These are phyloP conservation scores for Solanum rostratum DNA, from an alignment of 257 asterid genomes.

Conservation along the genomic window DNA sequence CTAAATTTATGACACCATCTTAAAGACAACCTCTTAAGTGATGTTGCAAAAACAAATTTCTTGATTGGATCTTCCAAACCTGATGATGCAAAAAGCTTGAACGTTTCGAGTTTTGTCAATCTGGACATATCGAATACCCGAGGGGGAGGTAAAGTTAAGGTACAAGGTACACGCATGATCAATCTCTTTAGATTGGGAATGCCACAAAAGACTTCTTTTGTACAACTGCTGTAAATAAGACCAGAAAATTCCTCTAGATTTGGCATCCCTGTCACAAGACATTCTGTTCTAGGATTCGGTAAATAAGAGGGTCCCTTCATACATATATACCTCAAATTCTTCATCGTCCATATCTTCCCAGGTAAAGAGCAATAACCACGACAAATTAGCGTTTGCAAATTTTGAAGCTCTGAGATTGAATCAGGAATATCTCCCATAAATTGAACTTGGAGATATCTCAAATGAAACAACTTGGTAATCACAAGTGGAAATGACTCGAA, in stretches of 20 bases:
- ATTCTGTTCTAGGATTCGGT: neutral
- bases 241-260: neutral
- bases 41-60: neutral
- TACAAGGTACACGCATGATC: neutral
- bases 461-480: neutral
- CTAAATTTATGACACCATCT: rapidly evolving
- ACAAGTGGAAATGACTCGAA: neutral
- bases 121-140: neutral
- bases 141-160: rapidly evolving
- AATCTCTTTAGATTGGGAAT: neutral
- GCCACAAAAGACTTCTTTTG: neutral
- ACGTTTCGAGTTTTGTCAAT: neutral
- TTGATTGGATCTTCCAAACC: no score
- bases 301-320: neutral
- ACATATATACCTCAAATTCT: neutral
- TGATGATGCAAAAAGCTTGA: neutral
- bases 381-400: neutral
- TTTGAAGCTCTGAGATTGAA: neutral
- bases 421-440: neutral
- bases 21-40: neutral
- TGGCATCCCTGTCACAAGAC: neutral
- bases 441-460: neutral
- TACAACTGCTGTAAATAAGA: neutral
- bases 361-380: neutral
- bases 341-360: neutral